Evolutionary conservation across 129 eudicot genomes (phyloP), one percentile per base, ranked within the genome.

Genomic region (Arctium lappa): DNA sequence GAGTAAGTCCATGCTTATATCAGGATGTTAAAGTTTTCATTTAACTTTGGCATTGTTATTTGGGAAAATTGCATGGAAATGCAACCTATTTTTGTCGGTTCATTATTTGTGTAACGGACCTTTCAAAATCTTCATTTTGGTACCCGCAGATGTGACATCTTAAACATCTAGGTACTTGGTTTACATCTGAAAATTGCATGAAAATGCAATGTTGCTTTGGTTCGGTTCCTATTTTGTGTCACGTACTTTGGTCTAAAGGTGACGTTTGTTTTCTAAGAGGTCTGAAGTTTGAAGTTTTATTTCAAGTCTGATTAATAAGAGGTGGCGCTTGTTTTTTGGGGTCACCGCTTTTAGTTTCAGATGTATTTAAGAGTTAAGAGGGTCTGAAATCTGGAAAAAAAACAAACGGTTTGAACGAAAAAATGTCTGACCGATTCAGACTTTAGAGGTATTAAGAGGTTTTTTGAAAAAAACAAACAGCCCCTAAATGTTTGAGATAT

Each of bases 1-100:
- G 98, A 91, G 99, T 95, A 90, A 87, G 99, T 91, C 8, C 66
- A 69, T 44, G 65, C 72, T 32, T 72, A 37, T 37, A 31, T 36
- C 9, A 33, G 10, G 62, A 44, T 68, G 37, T 31, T 46, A 22
- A 8, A 18, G 8, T 50, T 81, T 4, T 12, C 44, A 15, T 36
- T 15, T 22, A 22, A 31, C 50, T 31, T 9, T 40, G 31, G 11
- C 48, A 72, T 15, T 75, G 32, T 73, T 53, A 42, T 39, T 69
- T 70, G 13, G 40, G 16, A 12, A 15, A 44, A 75, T 11, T 75
- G 65, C 65, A 56, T 56, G 65, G 16, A 56, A 56, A 16, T 56
- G 65, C 65, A 56, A 56, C 65, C 1, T 56, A 15, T 27, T 74
- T 62, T 34, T 9, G 34, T 63, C 1, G 22, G 13, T 77, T 37